phyloP scores from a whole-genome alignment of 257 asterid species.

The Jaltomata sinuosa region DNA sequence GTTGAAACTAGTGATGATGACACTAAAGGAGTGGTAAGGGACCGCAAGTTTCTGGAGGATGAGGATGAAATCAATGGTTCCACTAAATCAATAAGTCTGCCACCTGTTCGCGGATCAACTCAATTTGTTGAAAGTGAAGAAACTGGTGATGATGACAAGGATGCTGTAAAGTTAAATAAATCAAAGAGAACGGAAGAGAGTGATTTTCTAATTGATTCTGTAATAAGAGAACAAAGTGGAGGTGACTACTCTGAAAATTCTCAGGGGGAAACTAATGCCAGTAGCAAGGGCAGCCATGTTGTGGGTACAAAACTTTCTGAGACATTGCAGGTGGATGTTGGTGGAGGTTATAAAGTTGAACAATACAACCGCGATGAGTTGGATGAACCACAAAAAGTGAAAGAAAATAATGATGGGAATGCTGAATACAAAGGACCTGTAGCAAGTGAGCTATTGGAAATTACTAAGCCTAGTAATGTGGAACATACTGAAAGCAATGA shows the following conservation, averaged over 20 bases:
- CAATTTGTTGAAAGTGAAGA: slow-evolving; percentile 36
- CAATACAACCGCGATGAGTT: background rate
- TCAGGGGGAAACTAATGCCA: slow-evolving; percentile 5
- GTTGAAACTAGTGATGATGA: slow-evolving; percentile 22
- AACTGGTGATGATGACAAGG: slow-evolving; percentile 18
- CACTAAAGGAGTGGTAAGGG: slow-evolving; percentile 13
- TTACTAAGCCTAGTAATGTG: slow-evolving; percentile 3
- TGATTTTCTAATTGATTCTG: background rate
- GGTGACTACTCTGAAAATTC: background rate
- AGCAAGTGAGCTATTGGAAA: slow-evolving; percentile 6
- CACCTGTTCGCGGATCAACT: slow-evolving; percentile 18
- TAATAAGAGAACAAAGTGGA: background rate
- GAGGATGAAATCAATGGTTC: slow-evolving; percentile 17
- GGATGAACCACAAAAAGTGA: slow-evolving; percentile 27
- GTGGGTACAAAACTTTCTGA: background rate
- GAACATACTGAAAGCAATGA: slow-evolving; percentile 9
- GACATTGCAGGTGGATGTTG: slow-evolving; percentile 1
- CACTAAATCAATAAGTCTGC: slow-evolving; percentile 11
- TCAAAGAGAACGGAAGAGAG: slow-evolving; percentile 2
- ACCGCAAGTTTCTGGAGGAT: slow-evolving; percentile 24
- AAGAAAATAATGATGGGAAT: slow-evolving; percentile 6
- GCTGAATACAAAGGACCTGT: slow-evolving; percentile 2
- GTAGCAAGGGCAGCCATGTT: slow-evolving; percentile 28
- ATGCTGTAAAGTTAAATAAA: slow-evolving; percentile 10
- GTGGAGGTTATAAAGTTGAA: background rate